These are phyloP conservation scores for Ceratobasidium sp. DNA, from an alignment of 1,284 basidiomycete genomes.

Conservation along the genomic window DNA sequence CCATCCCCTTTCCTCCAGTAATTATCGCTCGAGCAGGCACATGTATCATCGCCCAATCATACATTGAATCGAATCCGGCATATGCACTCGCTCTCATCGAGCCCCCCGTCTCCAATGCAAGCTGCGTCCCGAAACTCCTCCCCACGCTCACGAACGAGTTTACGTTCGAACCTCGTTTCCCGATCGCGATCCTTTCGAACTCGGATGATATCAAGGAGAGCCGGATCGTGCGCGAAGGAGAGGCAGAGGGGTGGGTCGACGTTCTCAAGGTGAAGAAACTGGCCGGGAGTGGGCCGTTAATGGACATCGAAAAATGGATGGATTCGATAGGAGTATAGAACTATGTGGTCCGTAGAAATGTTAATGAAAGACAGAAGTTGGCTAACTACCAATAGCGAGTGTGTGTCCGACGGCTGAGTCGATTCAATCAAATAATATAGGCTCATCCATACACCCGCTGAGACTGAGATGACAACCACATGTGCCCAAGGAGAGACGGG, in stretches of 20 bases:
- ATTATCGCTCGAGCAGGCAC: constrained; percentile 60
- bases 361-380: not conserved
- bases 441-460: constrained; percentile 12
- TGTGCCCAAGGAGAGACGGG: too few relatives aligned
- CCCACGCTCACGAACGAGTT: constrained; percentile 59
- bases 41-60: constrained; percentile 67
- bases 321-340: constrained; percentile 34
- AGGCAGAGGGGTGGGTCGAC: constrained; percentile 38
- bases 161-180: constrained; percentile 68
- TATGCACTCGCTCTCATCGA: constrained; percentile 65
- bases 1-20: constrained; percentile 68
- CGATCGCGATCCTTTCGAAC: constrained; percentile 60
- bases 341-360: not conserved
- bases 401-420: constrained; percentile 15
- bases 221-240: constrained; percentile 52
- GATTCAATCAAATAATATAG: constrained; percentile 24
- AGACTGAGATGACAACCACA: not conserved
- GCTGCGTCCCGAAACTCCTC: constrained; percentile 45
- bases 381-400: not conserved
- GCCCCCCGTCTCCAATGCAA: constrained; percentile 58
- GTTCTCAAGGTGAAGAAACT: constrained; percentile 10
- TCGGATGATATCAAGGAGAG: constrained; percentile 49
- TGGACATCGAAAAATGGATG: constrained; percentile 36
- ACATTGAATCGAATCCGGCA: constrained; percentile 69
- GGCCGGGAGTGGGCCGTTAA: constrained; percentile 17